phyloP scores from a whole-genome alignment of 2,329 filamentous ascomycete genomes.

The Aspergillus ruber region DNA sequence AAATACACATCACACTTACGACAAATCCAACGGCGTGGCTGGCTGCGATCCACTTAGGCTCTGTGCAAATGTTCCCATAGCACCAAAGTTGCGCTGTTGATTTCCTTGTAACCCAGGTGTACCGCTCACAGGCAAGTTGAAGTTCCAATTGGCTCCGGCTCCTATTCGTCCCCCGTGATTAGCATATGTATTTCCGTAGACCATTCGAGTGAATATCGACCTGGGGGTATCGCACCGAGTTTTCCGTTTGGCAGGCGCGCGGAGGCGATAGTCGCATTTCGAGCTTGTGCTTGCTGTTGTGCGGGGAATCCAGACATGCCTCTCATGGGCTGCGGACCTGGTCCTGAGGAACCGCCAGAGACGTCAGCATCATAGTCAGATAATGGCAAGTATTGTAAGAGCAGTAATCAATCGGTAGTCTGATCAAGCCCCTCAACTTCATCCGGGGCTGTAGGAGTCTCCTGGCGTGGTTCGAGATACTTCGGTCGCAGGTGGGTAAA shows the following conservation, averaged over 20 bases:
- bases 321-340: slow-evolving; percentile 46
- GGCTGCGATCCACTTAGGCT: slow-evolving; percentile 50
- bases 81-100: slow-evolving; percentile 46
- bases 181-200: slow-evolving; percentile 14
- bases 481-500: slow-evolving; percentile 19
- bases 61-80: slow-evolving; percentile 51
- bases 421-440: not conserved
- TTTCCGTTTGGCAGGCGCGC: slow-evolving; percentile 50
- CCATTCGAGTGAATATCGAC: slow-evolving; percentile 1
- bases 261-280: slow-evolving; percentile 43
- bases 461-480: slow-evolving; percentile 6
- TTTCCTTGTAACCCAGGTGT: slow-evolving; percentile 45
- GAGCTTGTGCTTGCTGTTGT: slow-evolving; percentile 44
- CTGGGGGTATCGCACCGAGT: slow-evolving; percentile 38
- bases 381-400: slow-evolving; percentile 3
- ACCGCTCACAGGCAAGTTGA: slow-evolving; percentile 49
- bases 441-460: not conserved
- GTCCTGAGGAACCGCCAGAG: slow-evolving; percentile 29
- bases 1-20: slow-evolving; percentile 40
- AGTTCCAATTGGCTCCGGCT: slow-evolving; percentile 52
- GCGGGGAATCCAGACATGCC: slow-evolving; percentile 49
- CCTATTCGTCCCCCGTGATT: slow-evolving; percentile 31
- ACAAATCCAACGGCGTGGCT: slow-evolving; percentile 49
- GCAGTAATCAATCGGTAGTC: not conserved
- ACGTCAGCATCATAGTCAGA: slow-evolving; percentile 9